Evolutionary conservation across 352 stramenopile genomes (phyloP).

Genomic region (Halophytophthora batemanensis): DNA sequence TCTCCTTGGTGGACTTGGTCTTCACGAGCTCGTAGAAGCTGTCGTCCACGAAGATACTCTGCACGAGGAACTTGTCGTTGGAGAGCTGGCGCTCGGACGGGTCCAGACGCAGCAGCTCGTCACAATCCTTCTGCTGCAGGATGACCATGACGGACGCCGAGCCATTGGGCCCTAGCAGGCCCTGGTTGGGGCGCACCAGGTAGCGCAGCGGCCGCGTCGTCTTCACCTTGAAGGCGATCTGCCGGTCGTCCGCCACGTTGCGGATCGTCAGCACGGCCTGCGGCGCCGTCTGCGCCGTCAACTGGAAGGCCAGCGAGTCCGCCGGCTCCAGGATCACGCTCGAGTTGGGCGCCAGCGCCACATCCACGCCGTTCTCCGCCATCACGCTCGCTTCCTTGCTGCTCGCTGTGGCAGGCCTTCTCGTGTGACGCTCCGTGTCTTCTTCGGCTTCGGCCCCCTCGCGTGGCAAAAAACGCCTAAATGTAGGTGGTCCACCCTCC

Average conservation of each 20-base stretch:
- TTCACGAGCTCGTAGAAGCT: conserved; percentile 84
- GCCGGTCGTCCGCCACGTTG: conserved; percentile 75
- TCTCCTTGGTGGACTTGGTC: conserved; percentile 85
- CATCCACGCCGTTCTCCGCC: conserved; percentile 47
- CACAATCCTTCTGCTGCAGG: conserved; percentile 87
- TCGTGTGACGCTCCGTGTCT: conserved; percentile 24
- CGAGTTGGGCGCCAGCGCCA: conserved; percentile 63
- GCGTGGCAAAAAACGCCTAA: too few relatives aligned
- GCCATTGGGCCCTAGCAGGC: conserved; percentile 74
- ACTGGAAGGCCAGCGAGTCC: conserved; percentile 75
- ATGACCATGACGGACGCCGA: conserved; percentile 84
- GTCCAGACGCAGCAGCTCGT: conserved; percentile 79
- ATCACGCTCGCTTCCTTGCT: conserved; percentile 19
- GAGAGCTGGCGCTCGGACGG: conserved; percentile 72
- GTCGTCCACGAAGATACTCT: conserved; percentile 84
- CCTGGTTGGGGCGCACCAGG: conserved; percentile 87
- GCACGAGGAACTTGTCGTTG: conserved; percentile 90
- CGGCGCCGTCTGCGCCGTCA: conserved; percentile 58
- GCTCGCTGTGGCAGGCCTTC: not conserved
- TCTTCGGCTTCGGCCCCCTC: too few relatives aligned
- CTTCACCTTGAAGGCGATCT: conserved; percentile 90
- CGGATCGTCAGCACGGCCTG: conserved; percentile 82
- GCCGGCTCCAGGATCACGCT: conserved; percentile 80
- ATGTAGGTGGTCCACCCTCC: too few relatives aligned
- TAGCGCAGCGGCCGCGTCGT: conserved; percentile 86